Base-by-base conservation (phyloP, 2,329 filamentous ascomycete genomes). In the Colletotrichum limetticola region DNA sequence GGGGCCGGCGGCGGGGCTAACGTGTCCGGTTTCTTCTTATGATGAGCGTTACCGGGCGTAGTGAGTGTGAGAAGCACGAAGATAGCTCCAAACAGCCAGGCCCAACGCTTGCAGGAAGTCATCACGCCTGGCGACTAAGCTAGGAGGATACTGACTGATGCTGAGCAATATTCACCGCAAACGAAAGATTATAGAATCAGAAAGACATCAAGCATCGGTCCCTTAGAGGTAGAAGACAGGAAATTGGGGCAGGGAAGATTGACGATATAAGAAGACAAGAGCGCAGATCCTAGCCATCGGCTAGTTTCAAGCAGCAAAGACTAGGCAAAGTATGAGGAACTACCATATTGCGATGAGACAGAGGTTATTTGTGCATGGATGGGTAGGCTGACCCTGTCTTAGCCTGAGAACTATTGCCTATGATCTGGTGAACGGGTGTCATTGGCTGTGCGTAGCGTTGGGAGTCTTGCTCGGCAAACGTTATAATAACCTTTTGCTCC, bases 291-390 rank as follows among this genome's bases (percentile, higher is more conserved):
- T 70, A 55, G 46, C 58, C 12, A 37, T 9, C 65, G 30, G 11
- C 42, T 63, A 26, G 66, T 69, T 65, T 69, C 42, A 60, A 19
- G n/a, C 16, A n/a, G 14, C 12, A 46, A 24, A 19, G 24, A 1
- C 35, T 28, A 32, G 24, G 5, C 7, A 69, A 65, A 64, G 37
- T 60, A 37, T 49, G 19, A 26, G 30, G 11, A 22, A 12, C 42
- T 30, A 55, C 59, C 53, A 49, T 32, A 28, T 14, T 4, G 14
- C 19, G 8, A 32, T 73, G 71, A 71, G 66, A 71, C 71, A 71
- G 71, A 71, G 71, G 60, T 24, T 73, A 71, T 66, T 71, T 73
- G 22, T 60, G 71, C 71, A 66, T 73, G 55, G 71, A 71, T 73
- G 55, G 58, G 46, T 37, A 46, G 60, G 61, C 32, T 52, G 60